These are phyloP conservation scores for Scytalidium sp. DNA, from an alignment of 2,329 filamentous ascomycete genomes.

Conservation along the genomic window DNA sequence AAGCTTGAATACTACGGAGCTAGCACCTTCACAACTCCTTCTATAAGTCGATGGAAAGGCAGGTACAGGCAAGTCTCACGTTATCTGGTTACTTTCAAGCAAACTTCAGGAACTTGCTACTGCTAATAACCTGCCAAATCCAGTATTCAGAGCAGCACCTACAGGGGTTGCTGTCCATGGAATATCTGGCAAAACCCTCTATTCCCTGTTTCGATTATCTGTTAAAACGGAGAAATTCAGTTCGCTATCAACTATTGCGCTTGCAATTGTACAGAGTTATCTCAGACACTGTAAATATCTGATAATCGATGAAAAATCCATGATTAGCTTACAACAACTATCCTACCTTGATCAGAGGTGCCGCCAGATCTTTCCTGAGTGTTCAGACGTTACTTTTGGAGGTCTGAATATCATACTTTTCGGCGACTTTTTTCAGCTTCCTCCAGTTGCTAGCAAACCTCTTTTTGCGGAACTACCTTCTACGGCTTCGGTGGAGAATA, in stretches of 20 bases:
- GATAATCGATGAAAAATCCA: slow-evolving; percentile 9
- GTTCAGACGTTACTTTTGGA: slow-evolving; percentile 1
- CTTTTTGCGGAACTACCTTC: background rate
- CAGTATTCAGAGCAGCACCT: slow-evolving; percentile 5
- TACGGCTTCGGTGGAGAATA: background rate
- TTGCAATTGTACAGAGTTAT: slow-evolving; percentile 3
- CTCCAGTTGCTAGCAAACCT: slow-evolving; percentile 3
- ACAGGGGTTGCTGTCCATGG: slow-evolving; percentile 8
- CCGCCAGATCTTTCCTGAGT: background rate
- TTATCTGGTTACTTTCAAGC: slow-evolving; percentile 4
- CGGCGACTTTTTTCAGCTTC: slow-evolving; percentile 11
- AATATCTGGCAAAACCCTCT: slow-evolving; percentile 2
- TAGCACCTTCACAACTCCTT: slow-evolving; percentile 6
- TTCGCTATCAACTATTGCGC: slow-evolving; percentile 2
- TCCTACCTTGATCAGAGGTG: too few species aligned
- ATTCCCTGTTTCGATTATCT: slow-evolving; percentile 4
- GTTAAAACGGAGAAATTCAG: slow-evolving; percentile 1
- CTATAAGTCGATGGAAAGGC: slow-evolving; percentile 6
- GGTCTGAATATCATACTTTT: slow-evolving; percentile 8
- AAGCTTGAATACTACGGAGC: background rate
- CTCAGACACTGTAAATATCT: slow-evolving; percentile 1
- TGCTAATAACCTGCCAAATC: background rate
- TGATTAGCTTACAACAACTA: slow-evolving; percentile 4
- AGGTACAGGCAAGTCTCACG: slow-evolving; percentile 7
- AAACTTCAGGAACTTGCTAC: slow-evolving; percentile 4